Evolutionary conservation across 2,329 filamentous ascomycete genomes (phyloP), one percentile per base, ranked within the genome.

Genomic region (Alternaria hordeiaustralica): DNA sequence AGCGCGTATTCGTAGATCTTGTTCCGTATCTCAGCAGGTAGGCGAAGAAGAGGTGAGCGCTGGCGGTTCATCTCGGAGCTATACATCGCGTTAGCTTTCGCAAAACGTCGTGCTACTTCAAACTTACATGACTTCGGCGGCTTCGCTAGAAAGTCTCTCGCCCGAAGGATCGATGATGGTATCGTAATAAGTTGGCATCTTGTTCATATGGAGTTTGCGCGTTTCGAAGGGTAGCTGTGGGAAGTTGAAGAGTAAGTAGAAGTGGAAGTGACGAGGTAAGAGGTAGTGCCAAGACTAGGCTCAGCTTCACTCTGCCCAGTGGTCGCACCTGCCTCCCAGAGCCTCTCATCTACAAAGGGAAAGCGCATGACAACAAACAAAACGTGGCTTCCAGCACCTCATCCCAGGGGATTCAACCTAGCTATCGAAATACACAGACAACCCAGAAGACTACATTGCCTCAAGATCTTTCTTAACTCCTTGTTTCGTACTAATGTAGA

Each of bases 361-460:
- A 36, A 36, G 7, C 0, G 15, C 5, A 4, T 36, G 8, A n/a
- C 0, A 3, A n/a, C 33, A 36, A 36, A 36, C 33, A 9, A n/a
- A 36, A 36, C 33, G 33, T n/a, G 33, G 33, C 33, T 36, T 36
- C 15, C 7, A n/a, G 3, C 4, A 36, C 15, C 33, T 15, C 7
- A n/a, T 36, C 7, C 8, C 15, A 36, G 7, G 15, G 33, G 0
- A n/a, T 0, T 3, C 4, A 36, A 9, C 8, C 7, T 5, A n/a
- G 13, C 30, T 33, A 13, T 15, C 30, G 33, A 36, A 15, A 4
- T 36, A 36, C 15, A 15, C 13, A 36, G 15, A 36, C 4, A 36
- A 36, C 15, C 4, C 33, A 15, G 33, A 10, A 36, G 33, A n/a
- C 33, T 36, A 36, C 33, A n/a, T 36, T 36, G 33, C 15, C 33